Evolutionary conservation across 768 basidiomycete genomes (phyloP).

Genomic region (Hericium coralloides): DNA sequence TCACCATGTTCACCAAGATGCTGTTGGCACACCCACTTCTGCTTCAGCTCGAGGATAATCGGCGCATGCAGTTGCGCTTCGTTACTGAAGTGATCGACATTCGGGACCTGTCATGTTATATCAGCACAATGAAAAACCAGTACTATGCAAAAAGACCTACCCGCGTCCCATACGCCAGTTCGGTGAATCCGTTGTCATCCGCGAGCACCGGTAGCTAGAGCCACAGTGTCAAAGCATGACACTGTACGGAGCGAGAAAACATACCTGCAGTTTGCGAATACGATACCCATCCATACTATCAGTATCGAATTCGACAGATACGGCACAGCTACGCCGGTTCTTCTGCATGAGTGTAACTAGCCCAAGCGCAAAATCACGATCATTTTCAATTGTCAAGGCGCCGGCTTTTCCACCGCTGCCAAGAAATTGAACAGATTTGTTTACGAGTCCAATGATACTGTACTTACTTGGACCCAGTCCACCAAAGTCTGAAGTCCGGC

Average conservation of each 20-base stretch:
- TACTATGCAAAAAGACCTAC: neutral
- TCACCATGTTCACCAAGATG: slow-evolving; percentile 3
- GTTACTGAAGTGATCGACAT: neutral
- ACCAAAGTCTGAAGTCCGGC: slow-evolving; percentile 1
- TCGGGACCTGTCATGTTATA: neutral
- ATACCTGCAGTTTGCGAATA: neutral
- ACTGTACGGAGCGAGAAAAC: neutral
- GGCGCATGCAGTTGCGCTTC: neutral
- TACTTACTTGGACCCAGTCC: slow-evolving; percentile 1
- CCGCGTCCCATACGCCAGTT: neutral
- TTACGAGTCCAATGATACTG: neutral
- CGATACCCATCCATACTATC: neutral
- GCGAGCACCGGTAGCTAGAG: too few relatives aligned
- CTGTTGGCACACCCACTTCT: neutral
- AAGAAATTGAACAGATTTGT: neutral
- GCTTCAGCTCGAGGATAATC: slow-evolving; percentile 1
- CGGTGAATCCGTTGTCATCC: too few relatives aligned
- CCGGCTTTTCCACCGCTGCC: neutral
- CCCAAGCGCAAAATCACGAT: neutral
- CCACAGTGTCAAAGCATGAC: too few relatives aligned
- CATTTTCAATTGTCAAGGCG: neutral
- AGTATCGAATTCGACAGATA: neutral
- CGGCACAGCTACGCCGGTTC: neutral
- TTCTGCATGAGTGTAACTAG: neutral
- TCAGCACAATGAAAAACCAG: neutral